Evolutionary conservation across 2,329 filamentous ascomycete genomes (phyloP).

Genomic region (Alternaria dauci): DNA sequence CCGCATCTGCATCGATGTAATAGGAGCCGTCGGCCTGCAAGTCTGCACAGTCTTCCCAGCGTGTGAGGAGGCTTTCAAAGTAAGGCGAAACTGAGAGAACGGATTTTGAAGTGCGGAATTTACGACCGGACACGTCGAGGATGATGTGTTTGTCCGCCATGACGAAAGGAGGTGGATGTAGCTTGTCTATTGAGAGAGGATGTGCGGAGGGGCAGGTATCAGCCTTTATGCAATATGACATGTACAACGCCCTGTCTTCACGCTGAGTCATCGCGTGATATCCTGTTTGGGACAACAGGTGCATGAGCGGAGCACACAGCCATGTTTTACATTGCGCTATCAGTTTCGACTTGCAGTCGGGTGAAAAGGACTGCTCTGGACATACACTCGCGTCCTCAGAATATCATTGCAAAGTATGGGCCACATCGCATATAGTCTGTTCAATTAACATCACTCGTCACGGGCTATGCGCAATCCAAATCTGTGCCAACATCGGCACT

Average conservation of each 20-base stretch:
- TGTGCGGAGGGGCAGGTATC: neutral
- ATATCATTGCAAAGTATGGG: neutral
- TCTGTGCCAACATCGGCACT: neutral
- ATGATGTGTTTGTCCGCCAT: neutral
- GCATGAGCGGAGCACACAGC: neutral
- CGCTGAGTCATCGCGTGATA: neutral
- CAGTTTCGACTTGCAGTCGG: neutral
- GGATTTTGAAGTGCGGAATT: neutral
- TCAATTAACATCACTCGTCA: too few species aligned
- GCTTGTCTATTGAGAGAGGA: neutral
- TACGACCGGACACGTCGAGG: neutral
- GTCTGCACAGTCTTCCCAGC: constrained; percentile 5
- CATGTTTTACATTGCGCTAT: neutral
- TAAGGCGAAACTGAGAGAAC: constrained; percentile 5
- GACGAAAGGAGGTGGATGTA: neutral
- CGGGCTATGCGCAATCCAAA: neutral
- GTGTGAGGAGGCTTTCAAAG: neutral
- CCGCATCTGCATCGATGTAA: constrained; percentile 50
- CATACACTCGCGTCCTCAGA: neutral
- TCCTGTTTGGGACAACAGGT: neutral
- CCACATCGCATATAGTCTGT: neutral
- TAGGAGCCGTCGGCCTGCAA: constrained; percentile 33
- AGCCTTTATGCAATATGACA: neutral
- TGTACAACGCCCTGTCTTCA: neutral
- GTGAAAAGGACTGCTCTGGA: neutral